Percentiles rank a stretch among this genome's conserved stretches.
These are phyloP conservation scores for Bretschneidera sinensis DNA, from an alignment of 345 rosid genomes.

Conservation along the genomic window DNA sequence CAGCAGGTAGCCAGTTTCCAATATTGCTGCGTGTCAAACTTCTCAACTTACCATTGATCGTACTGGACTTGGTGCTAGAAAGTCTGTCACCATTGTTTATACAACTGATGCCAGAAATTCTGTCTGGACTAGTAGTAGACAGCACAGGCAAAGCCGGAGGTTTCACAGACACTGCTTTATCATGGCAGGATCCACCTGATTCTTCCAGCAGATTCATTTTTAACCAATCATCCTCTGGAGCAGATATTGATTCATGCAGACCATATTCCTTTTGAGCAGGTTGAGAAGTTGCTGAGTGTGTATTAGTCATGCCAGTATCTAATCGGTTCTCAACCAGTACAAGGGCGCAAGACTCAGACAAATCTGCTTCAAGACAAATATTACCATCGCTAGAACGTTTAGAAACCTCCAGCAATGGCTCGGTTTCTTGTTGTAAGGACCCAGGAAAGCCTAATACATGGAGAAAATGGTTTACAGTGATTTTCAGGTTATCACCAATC, in stretches of 20 bases:
- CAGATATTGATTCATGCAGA: slow-evolving; percentile 2
- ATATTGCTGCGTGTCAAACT: slow-evolving; percentile 5
- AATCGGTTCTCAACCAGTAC: slow-evolving; percentile 13
- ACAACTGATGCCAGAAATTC: slow-evolving; percentile 18
- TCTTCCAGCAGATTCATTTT: slow-evolving; percentile 16
- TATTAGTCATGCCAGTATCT: slow-evolving; percentile 6
- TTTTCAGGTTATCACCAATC: slow-evolving; percentile 38
- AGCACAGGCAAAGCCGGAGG: slow-evolving; percentile 23
- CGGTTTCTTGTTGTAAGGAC: slow-evolving; percentile 23
- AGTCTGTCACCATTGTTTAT: slow-evolving; percentile 10
- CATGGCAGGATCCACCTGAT: slow-evolving; percentile 17
- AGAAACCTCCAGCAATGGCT: slow-evolving; percentile 8
- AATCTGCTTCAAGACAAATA: slow-evolving; percentile 12
- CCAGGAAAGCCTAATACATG: slow-evolving; percentile 14
- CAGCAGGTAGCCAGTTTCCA: slow-evolving; percentile 39
- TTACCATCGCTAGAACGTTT: slow-evolving; percentile 11
- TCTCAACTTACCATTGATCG: background rate
- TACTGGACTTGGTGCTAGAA: slow-evolving; percentile 18
- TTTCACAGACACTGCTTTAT: slow-evolving; percentile 12
- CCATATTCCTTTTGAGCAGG: slow-evolving; percentile 12
- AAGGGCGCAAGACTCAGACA: background rate
- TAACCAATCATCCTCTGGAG: slow-evolving; percentile 6
- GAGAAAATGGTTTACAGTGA: slow-evolving; percentile 25
- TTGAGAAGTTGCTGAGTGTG: background rate
- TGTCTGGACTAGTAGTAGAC: slow-evolving; percentile 22